Evolutionary conservation across 306 rosid species (phyloP), one percentile per base, ranked within the genome.

Genomic region (Nissolia schottii): DNA sequence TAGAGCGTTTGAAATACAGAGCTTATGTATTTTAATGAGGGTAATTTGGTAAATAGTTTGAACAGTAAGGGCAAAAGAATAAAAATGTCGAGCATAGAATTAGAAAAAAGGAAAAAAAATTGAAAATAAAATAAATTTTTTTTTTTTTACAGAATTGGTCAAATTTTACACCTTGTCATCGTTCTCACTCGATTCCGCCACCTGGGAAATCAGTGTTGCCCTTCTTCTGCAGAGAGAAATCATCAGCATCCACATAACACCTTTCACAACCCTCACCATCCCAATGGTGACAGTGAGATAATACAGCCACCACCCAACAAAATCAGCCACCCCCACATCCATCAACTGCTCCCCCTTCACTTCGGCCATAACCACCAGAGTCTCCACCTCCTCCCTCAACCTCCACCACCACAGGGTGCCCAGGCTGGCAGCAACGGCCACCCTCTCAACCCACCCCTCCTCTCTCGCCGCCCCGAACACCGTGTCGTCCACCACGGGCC

Each of bases 401-500:
- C 82, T 82, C 99, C 91, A 92, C 87, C 91, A 95, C 99, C 99
- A 95, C 16, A 95, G 15, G 0, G 70, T 63, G 13, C 92, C 90
- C 13, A 89, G 73, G 61, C 92, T 74, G 6, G 55, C 81, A 0
- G 96, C 96, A 79, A 87, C 20, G 3, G 81, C 89, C 67, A 77
- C 80, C 64, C 75, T 83, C 43, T 84, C 96, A 8, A 75, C 22
- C 97, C 96, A 91, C 51, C 67, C 83, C 53, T 92, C 92, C 55
- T 76, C 78, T 24, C 82, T 77, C 2, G 8, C 68, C 2, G 8
- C 77, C 1, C 91, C 95, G 2, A 87, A 89, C 32, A 95, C 71
- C 0, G 96, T 88, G 79, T 91, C 96, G 50, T 95, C 96, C 70
- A 95, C 96, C 73, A 95, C 96, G 11, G 96, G 96, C 80, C 83